phyloP scores from a whole-genome alignment of 805 yeast genomes.

The Jamesozyma spencerorum region DNA sequence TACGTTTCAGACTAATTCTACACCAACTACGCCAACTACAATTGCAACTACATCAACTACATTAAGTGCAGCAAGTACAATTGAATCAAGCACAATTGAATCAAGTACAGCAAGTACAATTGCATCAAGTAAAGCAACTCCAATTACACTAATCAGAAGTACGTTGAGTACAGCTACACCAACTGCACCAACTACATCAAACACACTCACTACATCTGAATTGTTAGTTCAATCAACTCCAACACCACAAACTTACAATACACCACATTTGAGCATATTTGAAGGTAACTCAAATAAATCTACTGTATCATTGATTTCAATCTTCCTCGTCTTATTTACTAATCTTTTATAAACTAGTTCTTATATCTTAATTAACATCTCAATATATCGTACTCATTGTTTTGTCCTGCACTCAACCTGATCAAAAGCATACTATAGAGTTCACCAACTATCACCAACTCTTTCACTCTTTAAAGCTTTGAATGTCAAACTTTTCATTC shows the following conservation, averaged over 20 bases:
- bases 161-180: not conserved
- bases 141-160: not conserved
- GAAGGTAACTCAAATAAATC: slow-evolving; percentile 4
- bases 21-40: slow-evolving; percentile 1
- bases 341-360: no score
- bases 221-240: not conserved
- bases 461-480: no score
- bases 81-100: not conserved
- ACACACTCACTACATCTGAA: not conserved
- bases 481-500: no score
- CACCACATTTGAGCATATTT: slow-evolving; percentile 1
- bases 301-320: no score
- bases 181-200: not conserved
- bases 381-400: no score
- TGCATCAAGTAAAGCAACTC: slow-evolving; percentile 1
- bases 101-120: not conserved
- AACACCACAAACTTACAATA: not conserved
- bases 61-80: not conserved
- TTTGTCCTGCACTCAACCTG: no score
- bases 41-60: not conserved
- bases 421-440: not conserved
- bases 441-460: not conserved
- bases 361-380: no score
- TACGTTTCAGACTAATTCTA: no score
- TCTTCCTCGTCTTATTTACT: no score